Evolutionary conservation across 202 grass and related monocot species (phyloP).

Genomic region (Panicum hallii): DNA sequence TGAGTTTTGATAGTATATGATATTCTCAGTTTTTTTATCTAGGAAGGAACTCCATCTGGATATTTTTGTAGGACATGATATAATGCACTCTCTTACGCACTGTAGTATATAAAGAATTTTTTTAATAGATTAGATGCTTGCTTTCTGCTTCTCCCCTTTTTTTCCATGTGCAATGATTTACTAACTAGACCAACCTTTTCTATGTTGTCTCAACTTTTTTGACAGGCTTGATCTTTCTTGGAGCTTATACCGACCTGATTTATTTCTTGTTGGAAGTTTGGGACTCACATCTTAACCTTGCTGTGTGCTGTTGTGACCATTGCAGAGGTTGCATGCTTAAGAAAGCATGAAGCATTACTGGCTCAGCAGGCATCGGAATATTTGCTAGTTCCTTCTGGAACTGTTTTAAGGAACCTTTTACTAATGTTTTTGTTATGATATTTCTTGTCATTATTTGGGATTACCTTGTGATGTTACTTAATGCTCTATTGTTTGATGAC

Average conservation of each 20-base stretch:
- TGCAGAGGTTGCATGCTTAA: conserved; percentile 66
- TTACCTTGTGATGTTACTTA: conserved; percentile 48
- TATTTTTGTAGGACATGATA: neutral
- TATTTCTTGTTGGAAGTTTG: conserved; percentile 95
- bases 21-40: conserved; percentile 2
- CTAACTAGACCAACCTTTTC: conserved; percentile 49
- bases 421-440: conserved; percentile 52
- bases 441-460: conserved; percentile 47
- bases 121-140: conserved; percentile 16
- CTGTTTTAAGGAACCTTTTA: conserved; percentile 53
- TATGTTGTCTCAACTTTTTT: conserved; percentile 66
- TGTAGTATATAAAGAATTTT: neutral
- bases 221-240: conserved; percentile 94
- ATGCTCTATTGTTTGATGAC: conserved; percentile 43
- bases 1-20: conserved; percentile 12
- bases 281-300: conserved; percentile 94
- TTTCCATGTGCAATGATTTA: conserved; percentile 30
- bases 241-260: conserved; percentile 88
- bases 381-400: conserved; percentile 39
- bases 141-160: conserved; percentile 17
- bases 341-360: conserved; percentile 36
- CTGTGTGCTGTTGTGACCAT: conserved; percentile 68
- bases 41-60: neutral
- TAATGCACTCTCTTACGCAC: neutral
- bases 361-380: conserved; percentile 31